Evolutionary conservation across 345 rosid species (phyloP), one percentile per base, ranked within the genome.

Genomic region (Hibiscus mutabilis): DNA sequence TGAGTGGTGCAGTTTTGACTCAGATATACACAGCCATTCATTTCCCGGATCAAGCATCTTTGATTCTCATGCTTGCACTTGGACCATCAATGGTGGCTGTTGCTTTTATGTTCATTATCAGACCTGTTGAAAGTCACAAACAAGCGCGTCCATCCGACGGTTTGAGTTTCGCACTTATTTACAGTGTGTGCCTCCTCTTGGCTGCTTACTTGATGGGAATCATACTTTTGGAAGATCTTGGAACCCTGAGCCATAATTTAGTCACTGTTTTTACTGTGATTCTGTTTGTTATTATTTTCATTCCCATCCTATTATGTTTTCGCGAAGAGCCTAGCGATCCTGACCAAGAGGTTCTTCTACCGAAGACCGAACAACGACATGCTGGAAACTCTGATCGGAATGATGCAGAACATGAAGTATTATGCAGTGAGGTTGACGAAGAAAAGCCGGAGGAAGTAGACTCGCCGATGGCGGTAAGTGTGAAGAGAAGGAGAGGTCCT

Each of bases 61-160:
- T 95, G 68, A 87, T 95, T 66, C 83, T 95, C 83, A 92, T 95
- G 99, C 92, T 92, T 62, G 97, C 98, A 0, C 97, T 92, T 70
- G 97, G 84, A 6, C 99, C 99, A 21, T 84, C 90, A 9, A 86
- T 90, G 84, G 88, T 92, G 9, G 86, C 80, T 60, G 77, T 88
- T 73, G 77, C 82, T 47, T 77, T 90, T 14, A 95, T 95, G 99
- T 95, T 90, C 79, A 66, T 88, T 25, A 80, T 95, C 71, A 86
- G 98, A 79, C 98, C 98, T 13, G 98, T 90, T 37, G 89, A 89
- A 78, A 98, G 98, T 72, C 98, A 92, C 74, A 86, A 87, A 74
- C 98, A 95, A 77, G 67, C 85, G 8, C 87, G 89, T 58, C 77
- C 87, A 6, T 82, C 92, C 0, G 98, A 95, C 72, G 87, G 80